These are phyloP conservation scores for Quercus tomentella DNA, from an alignment of 331 rosid genomes.

Conservation along the genomic window DNA sequence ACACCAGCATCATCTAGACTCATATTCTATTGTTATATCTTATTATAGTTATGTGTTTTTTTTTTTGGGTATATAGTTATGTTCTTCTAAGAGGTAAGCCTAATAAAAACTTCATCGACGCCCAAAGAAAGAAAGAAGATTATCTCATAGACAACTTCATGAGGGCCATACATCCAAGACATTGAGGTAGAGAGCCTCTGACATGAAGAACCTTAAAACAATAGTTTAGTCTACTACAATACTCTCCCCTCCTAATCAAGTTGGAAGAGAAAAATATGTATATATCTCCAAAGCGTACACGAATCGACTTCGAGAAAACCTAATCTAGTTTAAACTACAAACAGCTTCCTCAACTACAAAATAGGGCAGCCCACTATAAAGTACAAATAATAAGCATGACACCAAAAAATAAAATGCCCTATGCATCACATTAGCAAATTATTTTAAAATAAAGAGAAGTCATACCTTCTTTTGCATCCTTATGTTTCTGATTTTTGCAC, in stretches of 20 bases:
- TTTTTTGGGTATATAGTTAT: too few relatives aligned
- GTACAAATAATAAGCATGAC: neutral
- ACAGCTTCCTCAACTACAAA: neutral
- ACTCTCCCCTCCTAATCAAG: neutral
- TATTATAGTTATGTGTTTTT: neutral
- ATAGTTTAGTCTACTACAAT: neutral
- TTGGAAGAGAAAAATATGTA: neutral
- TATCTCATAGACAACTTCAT: neutral
- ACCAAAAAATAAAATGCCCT: constrained; percentile 1
- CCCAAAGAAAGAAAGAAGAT: neutral
- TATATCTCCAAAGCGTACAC: neutral
- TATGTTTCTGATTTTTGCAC: constrained; percentile 58
- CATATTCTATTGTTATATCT: neutral
- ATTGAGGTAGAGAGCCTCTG: neutral
- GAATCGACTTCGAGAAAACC: neutral
- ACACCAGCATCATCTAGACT: neutral
- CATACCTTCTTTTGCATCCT: constrained; percentile 70
- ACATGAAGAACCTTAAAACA: neutral
- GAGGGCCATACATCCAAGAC: neutral
- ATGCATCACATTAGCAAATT: neutral
- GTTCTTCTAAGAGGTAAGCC: too few relatives aligned
- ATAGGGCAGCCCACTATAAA: neutral
- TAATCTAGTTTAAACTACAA: neutral
- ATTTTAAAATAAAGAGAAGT: neutral
- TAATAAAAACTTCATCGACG: neutral